Percentiles rank a stretch among this genome's conserved stretches.
phyloP scores from a whole-genome alignment of 2,329 filamentous ascomycete genomes.

The Fusarium sp. region DNA sequence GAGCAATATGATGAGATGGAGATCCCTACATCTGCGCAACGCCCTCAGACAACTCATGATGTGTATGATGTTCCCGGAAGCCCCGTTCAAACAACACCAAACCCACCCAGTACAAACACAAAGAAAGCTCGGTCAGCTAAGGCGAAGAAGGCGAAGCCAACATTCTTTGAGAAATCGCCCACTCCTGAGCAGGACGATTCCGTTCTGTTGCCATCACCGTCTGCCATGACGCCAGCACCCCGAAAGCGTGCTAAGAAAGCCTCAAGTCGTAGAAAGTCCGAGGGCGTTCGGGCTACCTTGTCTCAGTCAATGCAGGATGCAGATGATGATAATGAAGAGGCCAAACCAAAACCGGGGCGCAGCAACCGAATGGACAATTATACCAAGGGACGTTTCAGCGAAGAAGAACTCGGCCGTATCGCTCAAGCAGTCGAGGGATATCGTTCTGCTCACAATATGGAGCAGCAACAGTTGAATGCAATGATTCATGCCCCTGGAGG shows the following conservation, averaged over 20 bases:
- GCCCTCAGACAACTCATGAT: constrained; percentile 32
- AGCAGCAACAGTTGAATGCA: constrained; percentile 61
- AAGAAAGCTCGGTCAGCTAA: constrained; percentile 53
- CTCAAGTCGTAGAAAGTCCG: constrained; percentile 44
- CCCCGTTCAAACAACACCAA: constrained; percentile 32
- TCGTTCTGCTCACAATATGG: constrained; percentile 57
- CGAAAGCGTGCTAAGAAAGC: constrained; percentile 49
- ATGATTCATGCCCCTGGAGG: constrained; percentile 55
- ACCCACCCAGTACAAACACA: constrained; percentile 41
- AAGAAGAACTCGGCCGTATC: constrained; percentile 58
- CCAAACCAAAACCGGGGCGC: constrained; percentile 21
- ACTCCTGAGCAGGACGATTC: constrained; percentile 36
- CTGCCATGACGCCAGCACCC: constrained; percentile 50
- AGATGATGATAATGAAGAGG: constrained; percentile 41
- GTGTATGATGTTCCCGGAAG: constrained; percentile 47
- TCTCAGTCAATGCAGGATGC: constrained; percentile 43
- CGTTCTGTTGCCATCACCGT: constrained; percentile 50
- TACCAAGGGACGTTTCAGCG: constrained; percentile 58
- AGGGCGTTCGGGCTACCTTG: constrained; percentile 32
- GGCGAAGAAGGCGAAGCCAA: constrained; percentile 63
- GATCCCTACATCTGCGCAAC: constrained; percentile 38
- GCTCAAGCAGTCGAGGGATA: constrained; percentile 59
- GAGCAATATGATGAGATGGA: constrained; percentile 22
- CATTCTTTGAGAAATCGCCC: constrained; percentile 56
- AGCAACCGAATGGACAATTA: constrained; percentile 47